These are phyloP conservation scores for Byssochlamys sp. DNA, from an alignment of 2,329 filamentous ascomycete species.

Conservation along the genomic window DNA sequence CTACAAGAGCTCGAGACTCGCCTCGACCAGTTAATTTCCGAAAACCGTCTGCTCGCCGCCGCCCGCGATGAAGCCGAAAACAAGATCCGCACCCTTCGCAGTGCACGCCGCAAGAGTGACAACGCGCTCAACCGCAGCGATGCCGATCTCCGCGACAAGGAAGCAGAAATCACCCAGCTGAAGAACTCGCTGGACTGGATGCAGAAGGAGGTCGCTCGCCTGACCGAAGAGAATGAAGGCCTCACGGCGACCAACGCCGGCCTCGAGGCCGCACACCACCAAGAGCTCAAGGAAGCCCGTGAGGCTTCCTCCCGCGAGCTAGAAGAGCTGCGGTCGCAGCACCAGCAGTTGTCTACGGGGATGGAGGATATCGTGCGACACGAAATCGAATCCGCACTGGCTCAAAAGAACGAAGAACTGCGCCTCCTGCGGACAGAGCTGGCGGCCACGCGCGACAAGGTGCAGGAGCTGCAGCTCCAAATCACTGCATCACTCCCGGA, in stretches of 20 bases:
- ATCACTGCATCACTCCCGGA: constrained; percentile 46
- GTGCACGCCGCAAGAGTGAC: constrained; percentile 45
- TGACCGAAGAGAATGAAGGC: constrained; percentile 73
- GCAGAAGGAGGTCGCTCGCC: constrained; percentile 68
- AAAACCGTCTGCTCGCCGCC: constrained; percentile 71
- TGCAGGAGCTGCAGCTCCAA: constrained; percentile 51
- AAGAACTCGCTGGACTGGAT: constrained; percentile 69
- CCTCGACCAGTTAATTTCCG: constrained; percentile 72
- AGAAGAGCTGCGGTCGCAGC: constrained; percentile 55
- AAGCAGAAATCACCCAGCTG: constrained; percentile 75
- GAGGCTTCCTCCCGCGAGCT: constrained; percentile 58
- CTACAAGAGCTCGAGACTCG: constrained; percentile 75
- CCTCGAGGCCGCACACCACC: constrained; percentile 61
- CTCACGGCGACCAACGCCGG: constrained; percentile 68
- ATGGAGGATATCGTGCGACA: constrained; percentile 53
- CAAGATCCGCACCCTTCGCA: constrained; percentile 46
- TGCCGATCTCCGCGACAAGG: constrained; percentile 65
- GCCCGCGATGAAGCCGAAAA: constrained; percentile 62
- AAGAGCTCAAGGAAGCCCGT: constrained; percentile 14
- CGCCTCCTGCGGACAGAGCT: constrained; percentile 67
- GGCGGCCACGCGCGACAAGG: constrained; percentile 56
- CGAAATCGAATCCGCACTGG: constrained; percentile 56
- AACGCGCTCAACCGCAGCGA: constrained; percentile 56
- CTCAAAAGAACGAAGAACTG: constrained; percentile 77
- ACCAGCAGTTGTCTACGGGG: constrained; percentile 52